Evolutionary conservation across 1,284 basidiomycete genomes (phyloP), one percentile per base, ranked within the genome.

Genomic region (Pisolithus thermaeus): DNA sequence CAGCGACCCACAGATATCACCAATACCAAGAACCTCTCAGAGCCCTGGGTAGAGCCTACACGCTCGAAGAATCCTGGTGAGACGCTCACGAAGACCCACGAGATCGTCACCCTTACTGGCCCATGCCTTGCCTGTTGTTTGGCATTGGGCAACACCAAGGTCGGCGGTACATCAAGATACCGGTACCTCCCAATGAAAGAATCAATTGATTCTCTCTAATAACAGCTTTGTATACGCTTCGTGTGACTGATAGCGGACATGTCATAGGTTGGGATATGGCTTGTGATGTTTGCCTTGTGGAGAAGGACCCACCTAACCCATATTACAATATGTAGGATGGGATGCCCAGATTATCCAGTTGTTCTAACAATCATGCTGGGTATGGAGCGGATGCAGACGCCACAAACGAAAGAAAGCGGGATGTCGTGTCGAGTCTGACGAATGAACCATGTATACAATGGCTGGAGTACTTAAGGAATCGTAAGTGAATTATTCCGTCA

Each of bases 141-240:
- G 51, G 53, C 27, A 49, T 39, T 35, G 46, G 65, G 46, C 53
- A 56, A 38, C 48, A 22, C 48, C 50, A 49, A 27, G 47, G 53
- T 18, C 56, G 61, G 25, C 84, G 81, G 81, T 86, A 82, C 69
- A 83, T 76, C 54, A 70, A 82, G 50, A 79, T 86, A 53, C 75
- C 73, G 27, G 75, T 81, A 1, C 84, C 83, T 0, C 78, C 81
- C 7, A 65, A 71, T 25, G 83, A 87, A 58, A 81, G 84, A 51
- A 78, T 87, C 12, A 83, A 87, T 57, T 87, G 84, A 84, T 65
- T 87, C 8, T 84, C 83, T 2, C 84, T 84, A n/a, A 86, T 87
- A 58, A 87, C 84, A 1, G 82, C 81, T 4, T 81, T 76, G 40
- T 87, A 87, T 60, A 83, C 78, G 3, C 75, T 87, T 16, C 86